Percentiles rank a stretch among this genome's conserved stretches.
Conservation (phyloP, 176 grass and related monocot genomes). For the Cocos nucifera region DNA sequence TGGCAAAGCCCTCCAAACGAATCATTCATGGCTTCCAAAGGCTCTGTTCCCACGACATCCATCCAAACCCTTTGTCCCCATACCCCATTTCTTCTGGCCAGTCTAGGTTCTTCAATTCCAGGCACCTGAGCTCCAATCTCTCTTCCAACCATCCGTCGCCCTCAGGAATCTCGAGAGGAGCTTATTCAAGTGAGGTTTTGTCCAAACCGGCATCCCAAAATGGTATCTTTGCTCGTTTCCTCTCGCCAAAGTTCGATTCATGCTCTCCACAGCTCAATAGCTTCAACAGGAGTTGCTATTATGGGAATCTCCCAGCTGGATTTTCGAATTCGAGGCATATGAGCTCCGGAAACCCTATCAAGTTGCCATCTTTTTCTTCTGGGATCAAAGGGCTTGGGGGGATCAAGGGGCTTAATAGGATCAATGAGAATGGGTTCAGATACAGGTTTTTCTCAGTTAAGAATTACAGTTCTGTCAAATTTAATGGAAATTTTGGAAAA, state of each 20-base stretch:
- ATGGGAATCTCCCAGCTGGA: slow-evolving; percentile 2
- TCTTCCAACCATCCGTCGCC: slow-evolving; percentile 3
- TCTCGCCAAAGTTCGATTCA: slow-evolving; percentile 14
- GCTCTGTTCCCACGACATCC: slow-evolving; percentile 14
- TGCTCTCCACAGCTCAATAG: slow-evolving; percentile 1
- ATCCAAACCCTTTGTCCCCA: background rate
- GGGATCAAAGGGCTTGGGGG: slow-evolving; percentile 47
- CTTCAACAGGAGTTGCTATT: background rate
- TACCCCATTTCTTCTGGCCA: background rate
- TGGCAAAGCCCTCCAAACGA: slow-evolving; percentile 35
- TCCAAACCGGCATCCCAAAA: slow-evolving; percentile 10
- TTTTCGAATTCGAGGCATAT: slow-evolving; percentile 17
- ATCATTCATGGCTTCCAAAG: slow-evolving; percentile 26
- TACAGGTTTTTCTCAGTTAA: slow-evolving; percentile 13
- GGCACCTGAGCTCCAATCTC: background rate
- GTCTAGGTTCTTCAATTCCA: background rate
- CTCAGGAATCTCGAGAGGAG: slow-evolving; percentile 19
- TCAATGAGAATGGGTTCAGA: slow-evolving; percentile 3
- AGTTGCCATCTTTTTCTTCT: slow-evolving; percentile 37
- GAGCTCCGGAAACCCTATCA: slow-evolving; percentile 5
- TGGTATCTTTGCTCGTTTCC: slow-evolving; percentile 10
- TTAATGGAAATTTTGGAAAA: slow-evolving; percentile 19
- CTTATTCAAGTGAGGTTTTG: background rate
- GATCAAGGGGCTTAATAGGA: slow-evolving; percentile 41
- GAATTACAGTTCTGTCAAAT: slow-evolving; percentile 13